Evolutionary conservation across 768 basidiomycete species (phyloP), one percentile per base, ranked within the genome.

Genomic region (Kwoniella mangroviensis): DNA sequence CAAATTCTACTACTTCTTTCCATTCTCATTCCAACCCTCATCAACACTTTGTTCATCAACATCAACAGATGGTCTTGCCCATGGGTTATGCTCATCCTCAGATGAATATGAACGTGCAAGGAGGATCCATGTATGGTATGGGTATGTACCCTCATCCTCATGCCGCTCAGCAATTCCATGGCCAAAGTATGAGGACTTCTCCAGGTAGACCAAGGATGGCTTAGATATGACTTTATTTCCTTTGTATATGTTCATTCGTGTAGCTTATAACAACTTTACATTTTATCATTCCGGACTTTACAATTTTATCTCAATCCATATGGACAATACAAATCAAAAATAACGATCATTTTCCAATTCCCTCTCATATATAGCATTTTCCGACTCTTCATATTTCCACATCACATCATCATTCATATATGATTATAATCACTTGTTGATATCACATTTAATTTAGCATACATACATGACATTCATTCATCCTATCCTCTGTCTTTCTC

Each of bases 1-100:
- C 68, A 11, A 59, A 43, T 13, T 62, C 54, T 45, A 56, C 62
- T 24, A 43, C 55, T 5, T 53, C 61, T 21, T 52, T 69, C 53
- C 58, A 56, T 28, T 40, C 42, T n/a, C 34, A 65, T 28, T 55
- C 65, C 11, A 22, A n/a, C 24, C 34, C 56, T 41, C 67, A 68
- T 45, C 68, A 64, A 45, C 62, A 63, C 61, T 49, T 61, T 24
- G 49, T 55, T 24, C 58, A 52, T 56, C 67, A 68, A 41, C 55
- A 54, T 49, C 41, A 54, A 17, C 54, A 66, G 26, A 43, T 45
- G 65, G 55, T 56, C 13, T 43, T 66, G 43, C 65, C 65, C 57
- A 40, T 13, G 22, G 54, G 26, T 13, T 28, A 55, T 13, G 12
- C 54, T 21, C 22, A 21, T 22, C 54, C 58, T 42, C 24, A 24